These are phyloP conservation scores for Gaeumannomyces tritici DNA, from an alignment of 2,329 filamentous ascomycete genomes.

Conservation along the genomic window DNA sequence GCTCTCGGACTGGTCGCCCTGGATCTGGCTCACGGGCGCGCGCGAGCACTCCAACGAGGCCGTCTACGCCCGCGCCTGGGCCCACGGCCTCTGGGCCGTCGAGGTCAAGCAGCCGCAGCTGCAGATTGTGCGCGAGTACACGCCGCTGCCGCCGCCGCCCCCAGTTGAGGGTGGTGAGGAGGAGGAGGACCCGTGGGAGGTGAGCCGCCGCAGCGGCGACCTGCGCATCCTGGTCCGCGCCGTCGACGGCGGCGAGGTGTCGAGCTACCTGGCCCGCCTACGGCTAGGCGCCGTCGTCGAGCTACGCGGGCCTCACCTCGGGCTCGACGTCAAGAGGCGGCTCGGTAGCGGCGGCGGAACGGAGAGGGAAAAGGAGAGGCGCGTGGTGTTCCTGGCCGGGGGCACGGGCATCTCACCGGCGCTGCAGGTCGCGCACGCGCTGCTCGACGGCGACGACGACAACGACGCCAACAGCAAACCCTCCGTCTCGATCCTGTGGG, in stretches of 20 bases:
- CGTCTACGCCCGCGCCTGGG: constrained; percentile 34
- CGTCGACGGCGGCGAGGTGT: constrained; percentile 75
- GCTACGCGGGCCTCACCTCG: constrained; percentile 68
- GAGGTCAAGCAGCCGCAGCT: constrained; percentile 92
- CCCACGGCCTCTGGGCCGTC: constrained; percentile 70
- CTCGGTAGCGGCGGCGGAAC: constrained; percentile 14
- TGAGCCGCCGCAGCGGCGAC: constrained; percentile 20
- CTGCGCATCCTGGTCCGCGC: constrained; percentile 71
- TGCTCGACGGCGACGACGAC: constrained; percentile 32
- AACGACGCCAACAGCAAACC: constrained; percentile 17
- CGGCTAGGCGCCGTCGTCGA: constrained; percentile 55
- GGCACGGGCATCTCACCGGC: constrained; percentile 90
- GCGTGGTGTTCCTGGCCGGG: constrained; percentile 77
- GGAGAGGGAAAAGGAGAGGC: constrained; percentile 11
- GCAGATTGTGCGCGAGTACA: constrained; percentile 87
- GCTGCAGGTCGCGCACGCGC: constrained; percentile 63
- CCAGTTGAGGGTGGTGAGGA: too few relatives aligned
- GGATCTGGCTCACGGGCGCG: constrained; percentile 6
- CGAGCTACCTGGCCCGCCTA: constrained; percentile 64
- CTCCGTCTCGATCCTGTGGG: constrained; percentile 71
- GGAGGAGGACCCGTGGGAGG: constrained; percentile 14
- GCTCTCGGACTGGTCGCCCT: constrained; percentile 3
- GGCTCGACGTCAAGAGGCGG: constrained; percentile 41
- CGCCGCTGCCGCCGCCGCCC: constrained; percentile 46
- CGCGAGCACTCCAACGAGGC: constrained; percentile 16